Evolutionary conservation across 345 rosid species (phyloP), one percentile per base, ranked within the genome.

Genomic region (Luvunga scandens): DNA sequence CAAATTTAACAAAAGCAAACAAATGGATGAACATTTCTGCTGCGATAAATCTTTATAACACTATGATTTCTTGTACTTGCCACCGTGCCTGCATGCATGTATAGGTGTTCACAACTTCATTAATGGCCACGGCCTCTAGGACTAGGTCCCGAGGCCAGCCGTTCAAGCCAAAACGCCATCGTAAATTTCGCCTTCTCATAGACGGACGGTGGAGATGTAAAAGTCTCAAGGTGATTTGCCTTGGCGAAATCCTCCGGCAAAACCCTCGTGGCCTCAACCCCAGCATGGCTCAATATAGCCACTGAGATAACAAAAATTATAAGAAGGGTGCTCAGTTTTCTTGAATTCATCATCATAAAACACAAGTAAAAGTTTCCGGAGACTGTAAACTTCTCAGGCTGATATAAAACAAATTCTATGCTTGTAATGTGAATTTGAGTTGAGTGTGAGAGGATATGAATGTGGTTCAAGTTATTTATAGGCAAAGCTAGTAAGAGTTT

Each of bases 81-180:
- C 24, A 19, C 25, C 12, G 19, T 13, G 1, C 18, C 18, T 65
- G 25, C 69, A 21, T n/a, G 14, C 36, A 65, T 1, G 34, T 21
- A 24, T 19, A 3, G 5, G 4, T 3, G 34, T 62, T 62, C 66
- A 62, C 45, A 39, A 39, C 42, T 31, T 66, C 48, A 34, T 36
- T 71, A 71, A 53, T 71, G 75, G 8, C 75, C 75, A 4, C 84
- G 88, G 31, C 90, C 88, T 70, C 16, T 56, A 9, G 90, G 85
- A 48, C 88, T 87, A 34, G 90, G 86, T 55, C 88, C 90, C 2
- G 90, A 85, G 8, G 63, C 75, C 39, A 85, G 22, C 42, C 79
- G 80, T 28, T 78, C 65, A 24, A 87, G 77, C 88, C 85, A 87
- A 22, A 28, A 56, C 1, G 73, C 60, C 90, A 85, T 81, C 30